These are phyloP conservation scores for Apiospora marii DNA, from an alignment of 2,329 filamentous ascomycete genomes.

Conservation along the genomic window DNA sequence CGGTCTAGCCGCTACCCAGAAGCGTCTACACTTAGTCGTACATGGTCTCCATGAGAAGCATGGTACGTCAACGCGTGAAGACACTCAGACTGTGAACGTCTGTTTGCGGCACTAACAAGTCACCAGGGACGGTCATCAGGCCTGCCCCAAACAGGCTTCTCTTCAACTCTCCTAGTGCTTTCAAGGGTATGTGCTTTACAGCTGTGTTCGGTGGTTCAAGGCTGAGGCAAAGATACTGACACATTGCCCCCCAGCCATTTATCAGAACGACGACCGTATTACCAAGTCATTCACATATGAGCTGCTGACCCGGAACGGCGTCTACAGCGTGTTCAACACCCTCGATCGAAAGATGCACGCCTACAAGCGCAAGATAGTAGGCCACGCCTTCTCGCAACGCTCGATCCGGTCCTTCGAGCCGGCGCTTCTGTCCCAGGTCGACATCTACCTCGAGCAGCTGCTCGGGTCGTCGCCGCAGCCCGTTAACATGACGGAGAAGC, in stretches of 20 bases:
- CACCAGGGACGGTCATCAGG: background rate
- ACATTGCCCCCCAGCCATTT: background rate
- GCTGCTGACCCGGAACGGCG: background rate
- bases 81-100: background rate
- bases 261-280: constrained; percentile 19
- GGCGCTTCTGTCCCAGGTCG: constrained; percentile 19
- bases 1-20: background rate
- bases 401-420: constrained; percentile 25
- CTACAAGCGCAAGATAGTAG: constrained; percentile 23
- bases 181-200: background rate
- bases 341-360: constrained; percentile 24
- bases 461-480: constrained; percentile 10
- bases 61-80: background rate
- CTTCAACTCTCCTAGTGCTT: background rate
- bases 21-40: background rate
- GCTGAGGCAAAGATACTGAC: background rate
- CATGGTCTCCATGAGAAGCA: background rate
- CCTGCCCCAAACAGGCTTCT: background rate
- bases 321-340: constrained; percentile 19
- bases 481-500: constrained; percentile 26
- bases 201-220: background rate
- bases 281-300: constrained; percentile 22
- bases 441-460: constrained; percentile 25
- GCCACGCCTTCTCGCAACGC: constrained; percentile 13
- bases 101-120: background rate